These are phyloP conservation scores for Cyberlindnera petersonii DNA, from an alignment of 805 yeast genomes.

Conservation along the genomic window DNA sequence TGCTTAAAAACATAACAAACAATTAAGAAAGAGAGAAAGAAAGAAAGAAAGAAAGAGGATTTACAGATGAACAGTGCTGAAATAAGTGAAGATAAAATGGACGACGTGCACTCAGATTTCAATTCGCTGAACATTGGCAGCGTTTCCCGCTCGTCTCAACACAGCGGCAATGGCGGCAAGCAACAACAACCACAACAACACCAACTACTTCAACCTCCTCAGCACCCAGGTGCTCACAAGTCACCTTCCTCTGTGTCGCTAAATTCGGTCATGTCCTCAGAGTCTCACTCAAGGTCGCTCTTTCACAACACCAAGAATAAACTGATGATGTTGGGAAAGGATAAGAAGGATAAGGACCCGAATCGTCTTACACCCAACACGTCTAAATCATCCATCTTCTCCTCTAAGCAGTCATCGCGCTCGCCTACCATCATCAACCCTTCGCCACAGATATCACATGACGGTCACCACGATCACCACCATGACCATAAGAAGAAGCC, in stretches of 20 bases:
- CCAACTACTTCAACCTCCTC: background rate
- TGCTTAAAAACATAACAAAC: too few relatives aligned
- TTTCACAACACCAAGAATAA: constrained; percentile 17
- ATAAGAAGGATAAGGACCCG: constrained; percentile 10
- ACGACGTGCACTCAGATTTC: background rate
- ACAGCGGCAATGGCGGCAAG: background rate
- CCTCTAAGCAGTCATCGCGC: constrained; percentile 21
- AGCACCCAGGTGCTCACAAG: constrained; percentile 11
- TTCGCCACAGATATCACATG: constrained; percentile 16
- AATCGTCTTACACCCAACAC: constrained; percentile 26
- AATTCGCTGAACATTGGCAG: background rate
- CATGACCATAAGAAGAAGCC: constrained; percentile 21
- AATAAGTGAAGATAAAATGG: too few relatives aligned
- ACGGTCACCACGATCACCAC: constrained; percentile 4
- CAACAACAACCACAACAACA: background rate
- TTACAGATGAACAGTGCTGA: too few relatives aligned
- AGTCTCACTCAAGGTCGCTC: constrained; percentile 10
- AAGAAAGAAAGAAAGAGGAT: background rate
- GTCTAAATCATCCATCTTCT: constrained; percentile 24
- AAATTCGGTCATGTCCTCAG: constrained; percentile 11
- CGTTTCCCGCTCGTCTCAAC: constrained; percentile 12
- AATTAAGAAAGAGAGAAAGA: background rate
- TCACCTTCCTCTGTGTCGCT: constrained; percentile 14
- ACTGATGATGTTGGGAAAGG: constrained; percentile 13
- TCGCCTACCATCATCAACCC: constrained; percentile 22